These are phyloP conservation scores for Flaveria sonorensis DNA, from an alignment of 129 eudicot genomes.

Conservation along the genomic window DNA sequence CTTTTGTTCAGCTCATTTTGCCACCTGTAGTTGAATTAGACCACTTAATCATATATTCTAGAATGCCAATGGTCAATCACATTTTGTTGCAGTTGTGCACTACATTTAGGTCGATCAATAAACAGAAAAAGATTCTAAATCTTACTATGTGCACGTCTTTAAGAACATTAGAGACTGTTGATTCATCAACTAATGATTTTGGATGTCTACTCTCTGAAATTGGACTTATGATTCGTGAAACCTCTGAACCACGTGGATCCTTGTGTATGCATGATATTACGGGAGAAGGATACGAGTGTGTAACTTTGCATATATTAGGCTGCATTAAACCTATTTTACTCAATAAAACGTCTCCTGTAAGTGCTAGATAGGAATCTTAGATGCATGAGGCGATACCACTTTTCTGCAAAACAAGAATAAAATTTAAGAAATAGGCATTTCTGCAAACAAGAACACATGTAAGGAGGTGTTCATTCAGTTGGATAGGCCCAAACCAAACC, in stretches of 20 bases:
- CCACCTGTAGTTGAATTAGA: constrained; percentile 17
- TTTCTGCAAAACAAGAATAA: constrained; percentile 9
- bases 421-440: constrained; percentile 8
- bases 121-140: constrained; percentile 4
- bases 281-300: constrained; percentile 58
- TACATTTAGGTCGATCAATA: not conserved
- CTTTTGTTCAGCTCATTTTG: not conserved
- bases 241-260: constrained; percentile 40
- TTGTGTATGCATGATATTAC: constrained; percentile 58
- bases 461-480: not conserved
- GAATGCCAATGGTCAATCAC: constrained; percentile 7
- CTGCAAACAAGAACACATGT: constrained; percentile 1
- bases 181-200: constrained; percentile 30
- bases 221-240: constrained; percentile 43
- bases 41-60: constrained; percentile 13
- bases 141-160: constrained; percentile 69
- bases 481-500: not conserved
- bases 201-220: constrained; percentile 37
- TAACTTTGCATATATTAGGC: constrained; percentile 46
- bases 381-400: constrained; percentile 27
- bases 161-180: constrained; percentile 36
- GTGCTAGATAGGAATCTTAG: constrained; percentile 24
- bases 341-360: constrained; percentile 12
- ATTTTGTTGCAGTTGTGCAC: constrained; percentile 1
- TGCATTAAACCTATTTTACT: constrained; percentile 24